These are phyloP conservation scores for Stephanodiscus minutulus DNA, from an alignment of 108 stramenopile species.

Conservation along the genomic window DNA sequence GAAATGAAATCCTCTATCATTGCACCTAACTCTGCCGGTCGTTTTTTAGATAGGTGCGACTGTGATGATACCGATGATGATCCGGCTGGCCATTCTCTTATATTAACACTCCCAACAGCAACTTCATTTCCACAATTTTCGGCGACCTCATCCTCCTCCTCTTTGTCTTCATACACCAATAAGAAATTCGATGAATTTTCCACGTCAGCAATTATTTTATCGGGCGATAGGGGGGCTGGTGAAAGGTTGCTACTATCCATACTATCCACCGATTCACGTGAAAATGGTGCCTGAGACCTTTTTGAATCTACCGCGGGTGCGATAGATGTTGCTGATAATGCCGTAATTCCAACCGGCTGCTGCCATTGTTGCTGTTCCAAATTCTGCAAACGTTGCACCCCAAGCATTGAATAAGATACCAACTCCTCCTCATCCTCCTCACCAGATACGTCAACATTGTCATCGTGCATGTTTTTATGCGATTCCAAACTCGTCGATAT, in stretches of 20 bases:
- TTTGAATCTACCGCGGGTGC: background rate
- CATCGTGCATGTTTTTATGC: background rate
- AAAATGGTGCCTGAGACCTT: background rate
- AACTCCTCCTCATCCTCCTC: background rate
- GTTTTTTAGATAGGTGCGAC: background rate
- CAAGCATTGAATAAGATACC: background rate
- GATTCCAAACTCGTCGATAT: background rate
- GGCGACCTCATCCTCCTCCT: background rate
- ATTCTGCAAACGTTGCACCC: background rate
- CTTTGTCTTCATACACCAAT: background rate
- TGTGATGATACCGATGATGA: background rate
- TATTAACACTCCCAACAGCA: background rate
- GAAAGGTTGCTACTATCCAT: background rate
- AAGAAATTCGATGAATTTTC: background rate
- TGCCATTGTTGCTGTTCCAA: background rate
- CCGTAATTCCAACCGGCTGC: background rate
- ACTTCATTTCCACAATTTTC: background rate
- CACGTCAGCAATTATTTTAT: background rate
- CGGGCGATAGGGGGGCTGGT: background rate
- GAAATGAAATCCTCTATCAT: background rate
- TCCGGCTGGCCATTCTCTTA: background rate
- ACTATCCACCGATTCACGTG: background rate
- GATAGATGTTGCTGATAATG: background rate
- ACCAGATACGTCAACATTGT: background rate
- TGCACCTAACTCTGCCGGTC: background rate